phyloP scores from a whole-genome alignment of 2,329 filamentous ascomycete species.

The Aureobasidium sp. region DNA sequence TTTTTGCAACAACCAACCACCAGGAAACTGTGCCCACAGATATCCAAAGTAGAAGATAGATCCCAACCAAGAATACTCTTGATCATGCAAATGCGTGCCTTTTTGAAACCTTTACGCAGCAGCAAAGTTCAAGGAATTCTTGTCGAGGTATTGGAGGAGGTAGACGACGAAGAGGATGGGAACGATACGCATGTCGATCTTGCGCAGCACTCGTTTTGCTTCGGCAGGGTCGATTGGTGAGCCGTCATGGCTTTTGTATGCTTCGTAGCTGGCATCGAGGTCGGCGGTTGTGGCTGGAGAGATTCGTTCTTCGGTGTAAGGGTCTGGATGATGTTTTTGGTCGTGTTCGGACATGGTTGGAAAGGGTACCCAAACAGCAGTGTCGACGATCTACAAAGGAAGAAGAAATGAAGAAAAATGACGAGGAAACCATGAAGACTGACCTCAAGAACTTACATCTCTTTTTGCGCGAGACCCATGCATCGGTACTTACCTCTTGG shows the following conservation, averaged over 20 bases:
- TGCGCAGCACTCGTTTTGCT: constrained; percentile 28
- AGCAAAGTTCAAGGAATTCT: constrained; percentile 38
- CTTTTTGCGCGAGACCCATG: background rate
- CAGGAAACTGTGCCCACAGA: constrained; percentile 40
- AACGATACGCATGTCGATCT: constrained; percentile 31
- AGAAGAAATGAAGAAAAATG: background rate
- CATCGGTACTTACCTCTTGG: background rate
- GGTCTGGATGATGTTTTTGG: background rate
- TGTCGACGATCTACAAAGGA: background rate
- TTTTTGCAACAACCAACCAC: constrained; percentile 39
- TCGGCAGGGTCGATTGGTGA: constrained; percentile 18
- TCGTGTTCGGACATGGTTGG: background rate
- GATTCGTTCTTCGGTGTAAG: background rate
- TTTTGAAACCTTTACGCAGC: constrained; percentile 43
- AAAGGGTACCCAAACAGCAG: background rate
- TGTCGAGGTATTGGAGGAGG: constrained; percentile 37
- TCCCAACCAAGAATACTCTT: constrained; percentile 48
- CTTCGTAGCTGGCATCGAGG: constrained; percentile 25
- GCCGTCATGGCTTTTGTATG: constrained; percentile 22
- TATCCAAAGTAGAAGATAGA: constrained; percentile 48
- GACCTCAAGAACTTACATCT: background rate
- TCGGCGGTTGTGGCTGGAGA: background rate
- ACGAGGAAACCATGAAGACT: background rate
- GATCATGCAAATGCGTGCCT: constrained; percentile 41
- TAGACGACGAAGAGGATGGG: constrained; percentile 31